Base-by-base conservation (phyloP, 176 grass and related monocot species). In the Avena insularis region DNA sequence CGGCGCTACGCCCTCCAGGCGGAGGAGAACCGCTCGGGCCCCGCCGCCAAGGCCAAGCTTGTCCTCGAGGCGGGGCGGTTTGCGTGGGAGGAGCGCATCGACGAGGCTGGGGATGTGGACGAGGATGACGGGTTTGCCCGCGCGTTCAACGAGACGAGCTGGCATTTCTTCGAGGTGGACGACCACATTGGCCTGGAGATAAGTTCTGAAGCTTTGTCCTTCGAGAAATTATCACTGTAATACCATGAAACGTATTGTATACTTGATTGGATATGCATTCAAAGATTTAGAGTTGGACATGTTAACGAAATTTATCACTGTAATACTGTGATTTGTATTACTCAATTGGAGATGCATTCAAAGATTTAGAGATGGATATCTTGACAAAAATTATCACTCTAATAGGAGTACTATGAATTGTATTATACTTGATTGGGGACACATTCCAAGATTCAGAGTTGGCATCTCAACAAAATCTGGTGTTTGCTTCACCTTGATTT, bases 71-170 rank as follows among this genome's bases (percentile, higher is more conserved):
- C 70, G 0, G 77, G 19, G 62, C 90, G 74, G 57, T 91, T 92
- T 36, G 88, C 48, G n/a, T 87, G 59, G 82, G 93, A 98, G 91
- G 57, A 94, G 84, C 53, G 60, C 46, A 16, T 90, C 27, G 91
- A 89, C 66, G 86, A 89, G 45, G 81, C 33, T 27, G 25, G 16
- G 29, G 36, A 60, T 16, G 8, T 85, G 93, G 85, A 79, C 21
- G 88, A 87, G 0, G 91, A 89, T 7, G 92, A 89, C 56, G 85
- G 87, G 38, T 87, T 92, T 51, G 12, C 59, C 75, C 86, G 79
- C 50, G 88, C 96, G 2, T 95, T 95, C 79, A 91, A 94, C 84
- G 90, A 98, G 75, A 98, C 93, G 10, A 92, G 93, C 85, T 98
- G 96, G 93, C 96, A 98, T 89, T 95, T 98, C 86, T 98, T 98